Evolutionary conservation across 2,329 filamentous ascomycete genomes (phyloP).

Genomic region (Camillea tinctor): DNA sequence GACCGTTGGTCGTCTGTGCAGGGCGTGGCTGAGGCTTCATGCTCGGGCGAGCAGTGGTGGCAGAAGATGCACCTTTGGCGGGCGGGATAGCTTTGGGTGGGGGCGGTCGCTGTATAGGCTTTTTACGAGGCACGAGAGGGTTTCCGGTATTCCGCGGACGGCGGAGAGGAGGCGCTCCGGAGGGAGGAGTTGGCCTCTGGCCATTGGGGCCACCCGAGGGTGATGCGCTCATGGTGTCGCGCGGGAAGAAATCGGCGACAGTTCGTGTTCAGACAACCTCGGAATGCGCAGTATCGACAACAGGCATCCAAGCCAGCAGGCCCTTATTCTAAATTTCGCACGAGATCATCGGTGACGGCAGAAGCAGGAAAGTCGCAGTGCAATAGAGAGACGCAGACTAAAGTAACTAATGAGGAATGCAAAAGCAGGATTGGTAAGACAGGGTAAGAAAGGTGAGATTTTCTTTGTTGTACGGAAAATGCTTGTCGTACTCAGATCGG

Average conservation of each 20-base stretch:
- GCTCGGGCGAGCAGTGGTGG: slow-evolving; percentile 12
- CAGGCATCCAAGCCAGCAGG: slow-evolving; percentile 8
- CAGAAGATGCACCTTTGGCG: slow-evolving; percentile 23
- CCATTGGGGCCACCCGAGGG: slow-evolving; percentile 45
- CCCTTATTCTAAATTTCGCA: slow-evolving; percentile 6
- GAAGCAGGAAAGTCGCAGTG: background rate
- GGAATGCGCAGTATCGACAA: slow-evolving; percentile 2
- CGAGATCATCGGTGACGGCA: slow-evolving; percentile 10
- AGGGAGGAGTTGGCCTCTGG: slow-evolving; percentile 45
- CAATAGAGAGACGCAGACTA: background rate
- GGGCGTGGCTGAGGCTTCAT: slow-evolving; percentile 19
- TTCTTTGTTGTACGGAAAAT: background rate
- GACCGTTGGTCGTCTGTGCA: slow-evolving; percentile 19
- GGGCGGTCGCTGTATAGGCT: slow-evolving; percentile 39
- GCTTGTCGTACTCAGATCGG: background rate
- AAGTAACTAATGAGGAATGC: background rate
- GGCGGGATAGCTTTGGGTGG: slow-evolving; percentile 29
- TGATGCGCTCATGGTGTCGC: slow-evolving; percentile 39
- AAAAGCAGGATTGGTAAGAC: background rate
- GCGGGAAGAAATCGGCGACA: background rate
- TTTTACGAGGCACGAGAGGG: slow-evolving; percentile 64
- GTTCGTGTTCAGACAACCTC: slow-evolving; percentile 3
- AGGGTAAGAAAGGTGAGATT: background rate
- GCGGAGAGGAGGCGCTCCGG: slow-evolving; percentile 39
- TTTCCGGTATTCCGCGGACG: slow-evolving; percentile 51